Evolutionary conservation across 2,329 filamentous ascomycete genomes (phyloP), one percentile per base, ranked within the genome.

Genomic region (Verticillium tricorpus): DNA sequence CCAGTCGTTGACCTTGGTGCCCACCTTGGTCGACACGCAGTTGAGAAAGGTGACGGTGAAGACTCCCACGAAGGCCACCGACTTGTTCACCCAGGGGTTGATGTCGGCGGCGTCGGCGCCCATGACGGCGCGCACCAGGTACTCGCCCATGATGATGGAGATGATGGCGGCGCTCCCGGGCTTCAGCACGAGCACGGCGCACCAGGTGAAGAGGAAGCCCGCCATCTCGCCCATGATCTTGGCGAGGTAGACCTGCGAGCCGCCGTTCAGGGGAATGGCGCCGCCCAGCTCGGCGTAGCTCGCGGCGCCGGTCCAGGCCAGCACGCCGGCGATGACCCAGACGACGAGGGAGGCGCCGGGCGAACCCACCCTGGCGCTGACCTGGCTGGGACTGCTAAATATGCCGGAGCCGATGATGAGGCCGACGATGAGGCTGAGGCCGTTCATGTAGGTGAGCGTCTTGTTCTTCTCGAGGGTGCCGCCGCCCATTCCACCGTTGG

Each of bases 131-230:
- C 93, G 85, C 60, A 97, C 92, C n/a, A 97, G 80, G 72, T 99
- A 99, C 77, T 99, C 95, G 54, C 95, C 95, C 81, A 98, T 97
- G 70, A 99, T 97, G 68, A 99, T 97, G 67, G 94, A 85, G 66
- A 99, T 92, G 72, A 99, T 99, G 64, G 95, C 95, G 11, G 93
- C 89, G 45, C 91, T 91, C 2, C 95, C 95, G 0, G 95, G 95
- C 77, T 97, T 98, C 64, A 99, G 80, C 14, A 99, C 95, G 63
- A 95, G 85, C 17, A 98, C 92, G 0, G 95, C 93, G 59, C 92
- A 93, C 95, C 95, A 99, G 2, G 93, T 96, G 75, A 97, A 99
- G 37, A 98, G 80, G 72, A 99, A 99, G 0, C 95, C 95, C 1
- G 88, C 86, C 70, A 97, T 81, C 77, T 99, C 95, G 60, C 94